These are phyloP conservation scores for Aegilops speltoides DNA, from an alignment of 176 grass and related monocot genomes.

Conservation along the genomic window DNA sequence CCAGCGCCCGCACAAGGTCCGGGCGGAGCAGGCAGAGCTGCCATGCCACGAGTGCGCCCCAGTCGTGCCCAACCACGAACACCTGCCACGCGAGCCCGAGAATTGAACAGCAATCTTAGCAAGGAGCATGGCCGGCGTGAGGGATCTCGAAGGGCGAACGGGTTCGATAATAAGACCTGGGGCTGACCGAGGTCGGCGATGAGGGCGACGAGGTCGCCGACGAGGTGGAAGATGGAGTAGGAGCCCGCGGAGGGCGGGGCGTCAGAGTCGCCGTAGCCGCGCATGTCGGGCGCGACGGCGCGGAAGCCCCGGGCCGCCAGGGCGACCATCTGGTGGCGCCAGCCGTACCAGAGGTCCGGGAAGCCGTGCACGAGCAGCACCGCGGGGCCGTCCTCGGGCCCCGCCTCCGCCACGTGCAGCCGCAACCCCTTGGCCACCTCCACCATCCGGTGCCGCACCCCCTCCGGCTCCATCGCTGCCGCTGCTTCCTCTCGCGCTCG, in stretches of 20 bases:
- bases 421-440: conserved; percentile 48
- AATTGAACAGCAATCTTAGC: not conserved
- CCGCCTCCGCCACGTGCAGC: conserved; percentile 72
- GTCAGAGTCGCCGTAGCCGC: conserved; percentile 70
- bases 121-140: not conserved
- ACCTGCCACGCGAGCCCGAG: conserved; percentile 29
- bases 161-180: conserved; percentile 21
- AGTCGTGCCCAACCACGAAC: conserved; percentile 81
- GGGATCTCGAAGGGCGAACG: not conserved
- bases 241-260: conserved; percentile 19
- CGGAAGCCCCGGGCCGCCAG: conserved; percentile 59
- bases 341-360: conserved; percentile 88
- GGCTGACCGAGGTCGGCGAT: conserved; percentile 59
- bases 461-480: conserved; percentile 23
- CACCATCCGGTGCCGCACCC: conserved; percentile 62
- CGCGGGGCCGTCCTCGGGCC: conserved; percentile 36
- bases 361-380: conserved; percentile 77
- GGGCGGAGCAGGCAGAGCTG: conserved; percentile 69
- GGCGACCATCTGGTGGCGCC: conserved; percentile 75
- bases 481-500: not conserved
- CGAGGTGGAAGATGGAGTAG: conserved; percentile 69
- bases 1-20: conserved; percentile 71
- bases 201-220: conserved; percentile 82
- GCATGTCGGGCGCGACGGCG: conserved; percentile 72
- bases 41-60: conserved; percentile 79